phyloP scores from a whole-genome alignment of 2,329 filamentous ascomycete species.

The Fusarium oxysporum region DNA sequence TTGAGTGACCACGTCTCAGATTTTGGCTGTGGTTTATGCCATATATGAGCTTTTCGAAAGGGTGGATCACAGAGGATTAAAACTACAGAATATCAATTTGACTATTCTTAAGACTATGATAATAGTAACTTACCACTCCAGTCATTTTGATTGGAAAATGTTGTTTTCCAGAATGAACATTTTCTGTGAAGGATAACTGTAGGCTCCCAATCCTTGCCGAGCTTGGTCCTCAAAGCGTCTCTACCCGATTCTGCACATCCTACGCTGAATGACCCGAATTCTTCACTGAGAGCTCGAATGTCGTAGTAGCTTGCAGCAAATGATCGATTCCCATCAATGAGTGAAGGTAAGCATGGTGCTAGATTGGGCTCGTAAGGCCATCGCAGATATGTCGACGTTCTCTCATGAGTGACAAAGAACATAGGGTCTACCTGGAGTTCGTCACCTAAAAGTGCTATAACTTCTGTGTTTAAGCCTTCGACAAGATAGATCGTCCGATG shows the following conservation, averaged over 20 bases:
- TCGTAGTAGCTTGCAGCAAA: conserved; percentile 6
- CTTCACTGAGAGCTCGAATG: not conserved
- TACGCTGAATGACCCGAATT: not conserved
- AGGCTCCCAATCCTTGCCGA: conserved; percentile 5
- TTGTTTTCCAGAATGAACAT: conserved; percentile 5
- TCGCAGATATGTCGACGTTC: conserved; percentile 5
- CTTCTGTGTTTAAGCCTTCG: not conserved
- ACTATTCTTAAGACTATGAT: not conserved
- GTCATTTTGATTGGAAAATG: not conserved
- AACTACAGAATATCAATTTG: not conserved
- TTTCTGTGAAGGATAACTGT: not conserved
- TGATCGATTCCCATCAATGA: not conserved
- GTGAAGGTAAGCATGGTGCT: conserved; percentile 1
- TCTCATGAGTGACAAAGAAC: conserved; percentile 9
- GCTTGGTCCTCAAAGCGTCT: conserved; percentile 4
- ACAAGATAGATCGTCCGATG: conserved; percentile 5
- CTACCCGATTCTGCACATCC: not conserved
- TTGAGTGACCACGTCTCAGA: not conserved
- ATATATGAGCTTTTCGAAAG: not conserved
- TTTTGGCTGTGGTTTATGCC: not conserved
- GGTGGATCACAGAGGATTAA: conserved; percentile 1
- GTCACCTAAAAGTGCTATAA: conserved; percentile 1
- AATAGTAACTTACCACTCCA: not conserved
- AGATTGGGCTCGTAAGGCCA: conserved; percentile 12
- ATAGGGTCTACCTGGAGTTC: conserved; percentile 2